Evolutionary conservation across 1,284 basidiomycete genomes (phyloP).

Genomic region (Apiotrichum gamsii): DNA sequence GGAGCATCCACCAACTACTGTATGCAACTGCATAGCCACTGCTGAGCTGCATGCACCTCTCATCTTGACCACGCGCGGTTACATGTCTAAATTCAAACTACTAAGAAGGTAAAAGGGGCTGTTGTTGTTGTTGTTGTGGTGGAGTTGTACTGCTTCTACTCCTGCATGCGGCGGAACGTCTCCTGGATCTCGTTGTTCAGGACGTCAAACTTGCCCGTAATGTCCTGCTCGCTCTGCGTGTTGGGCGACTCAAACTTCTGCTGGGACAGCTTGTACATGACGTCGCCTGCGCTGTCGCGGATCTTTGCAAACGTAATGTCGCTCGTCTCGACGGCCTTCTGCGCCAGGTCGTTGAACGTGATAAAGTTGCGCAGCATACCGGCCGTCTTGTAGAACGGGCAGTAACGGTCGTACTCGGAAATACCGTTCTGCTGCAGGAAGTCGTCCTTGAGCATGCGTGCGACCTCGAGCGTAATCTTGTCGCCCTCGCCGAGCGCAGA

Average conservation of each 20-base stretch:
- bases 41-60: too few species aligned
- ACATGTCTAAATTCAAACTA: too few species aligned
- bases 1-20: too few species aligned
- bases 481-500: slow-evolving; percentile 94
- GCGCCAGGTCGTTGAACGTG: slow-evolving; percentile 80
- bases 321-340: slow-evolving; percentile 74
- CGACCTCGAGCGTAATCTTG: slow-evolving; percentile 98
- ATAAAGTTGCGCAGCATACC: slow-evolving; percentile 96
- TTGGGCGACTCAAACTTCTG: slow-evolving; percentile 85
- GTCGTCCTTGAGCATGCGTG: slow-evolving; percentile 92
- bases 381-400: slow-evolving; percentile 97
- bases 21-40: too few species aligned
- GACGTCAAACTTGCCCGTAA: slow-evolving; percentile 71
- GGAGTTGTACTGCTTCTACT: too few species aligned
- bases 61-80: too few species aligned
- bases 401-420: slow-evolving; percentile 93
- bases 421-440: slow-evolving; percentile 99
- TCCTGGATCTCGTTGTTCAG: slow-evolving; percentile 78
- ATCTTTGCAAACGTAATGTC: slow-evolving; percentile 91
- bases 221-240: slow-evolving; percentile 73
- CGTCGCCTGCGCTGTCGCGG: slow-evolving; percentile 76
- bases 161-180: slow-evolving; percentile 77
- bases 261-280: slow-evolving; percentile 93
- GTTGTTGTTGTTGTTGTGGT: too few species aligned
- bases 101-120: too few species aligned